Conservation (phyloP, 2,329 filamentous ascomycete species). For the Aspergillus intermedius region DNA sequence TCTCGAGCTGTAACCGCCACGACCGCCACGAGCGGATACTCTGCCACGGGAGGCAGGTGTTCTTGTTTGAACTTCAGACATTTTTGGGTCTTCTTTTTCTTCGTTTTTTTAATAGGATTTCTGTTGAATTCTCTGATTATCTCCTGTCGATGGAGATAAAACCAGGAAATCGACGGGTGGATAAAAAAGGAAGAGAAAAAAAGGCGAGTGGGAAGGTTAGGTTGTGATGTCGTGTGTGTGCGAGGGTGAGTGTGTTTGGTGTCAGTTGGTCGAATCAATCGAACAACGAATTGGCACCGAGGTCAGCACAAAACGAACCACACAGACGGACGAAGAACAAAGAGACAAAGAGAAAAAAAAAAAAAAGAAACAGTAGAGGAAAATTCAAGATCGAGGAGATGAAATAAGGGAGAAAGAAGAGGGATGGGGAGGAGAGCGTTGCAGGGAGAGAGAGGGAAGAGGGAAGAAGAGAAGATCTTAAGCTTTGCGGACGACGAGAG, state of each 20-base stretch:
- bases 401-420: conserved; percentile 4
- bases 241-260: background rate
- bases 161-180: background rate
- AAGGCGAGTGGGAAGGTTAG: conserved; percentile 21
- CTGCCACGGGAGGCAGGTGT: conserved; percentile 77
- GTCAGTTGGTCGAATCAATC: background rate
- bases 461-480: conserved; percentile 9
- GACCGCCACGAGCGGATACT: conserved; percentile 80
- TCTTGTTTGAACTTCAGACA: conserved; percentile 93
- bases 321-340: conserved; percentile 15
- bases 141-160: conserved; percentile 18
- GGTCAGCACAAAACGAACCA: conserved; percentile 30
- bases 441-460: conserved; percentile 10
- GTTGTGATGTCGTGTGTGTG: conserved; percentile 2
- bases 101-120: conserved; percentile 27
- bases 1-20: conserved; percentile 65
- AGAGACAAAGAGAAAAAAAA: conserved; percentile 13
- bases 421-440: conserved; percentile 7
- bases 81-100: conserved; percentile 32
- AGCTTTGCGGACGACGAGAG: conserved; percentile 10
- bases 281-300: conserved; percentile 13
- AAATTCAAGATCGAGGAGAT: conserved; percentile 12
- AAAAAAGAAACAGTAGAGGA: conserved; percentile 6
- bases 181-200: conserved; percentile 17
- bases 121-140: conserved; percentile 24